Evolutionary conservation across 208 protist genomes (phyloP), one percentile per base, ranked within the genome.

Genomic region (Leishmania braziliensis): DNA sequence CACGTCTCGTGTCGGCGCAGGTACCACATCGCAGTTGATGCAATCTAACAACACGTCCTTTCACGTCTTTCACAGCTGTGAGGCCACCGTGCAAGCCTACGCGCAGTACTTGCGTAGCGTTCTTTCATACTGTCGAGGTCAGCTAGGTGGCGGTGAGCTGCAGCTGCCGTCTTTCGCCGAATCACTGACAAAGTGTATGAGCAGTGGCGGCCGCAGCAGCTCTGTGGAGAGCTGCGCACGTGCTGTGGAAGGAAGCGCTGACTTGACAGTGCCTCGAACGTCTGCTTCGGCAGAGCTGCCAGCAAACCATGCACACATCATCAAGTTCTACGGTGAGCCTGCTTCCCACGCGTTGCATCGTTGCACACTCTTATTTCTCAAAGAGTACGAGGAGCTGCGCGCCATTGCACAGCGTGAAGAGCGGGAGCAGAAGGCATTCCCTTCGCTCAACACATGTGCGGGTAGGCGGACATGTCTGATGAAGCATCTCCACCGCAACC

Each of bases 251-350:
- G 48, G 43, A 60, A 16, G 46, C 3, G 48, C 23, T 10, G 46
- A 8, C 1, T 53, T 29, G 39, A 73, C 69, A 53, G 10, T 43
- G 63, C 33, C 63, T 36, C 26, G 1, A 20, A 14, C 2, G 63
- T 43, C 48, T 16, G 71, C 48, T 36, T 60, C 51, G 50, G n/a
- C 12, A 3, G 33, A 66, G n/a, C 6, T 46, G n/a, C 46, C 78
- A 29, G 16, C 33, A 48, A 62, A 82, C 2, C 78, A 83, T 68
- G 81, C 85, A 46, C 79, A 85, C 79, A 85, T 89, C 60, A 53
- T 89, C 56, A 96, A 96, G 75, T 92, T 91, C 63, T 96, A 97
- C 79, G 92, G 95, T 33, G 95, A 97, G 56, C 72, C 85, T 0
- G 86, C 83, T 16, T 72, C 51, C 0, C 86, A 91, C 33, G 46